Conservation (phyloP, 805 yeast species). For the Candida ipomoeae region DNA sequence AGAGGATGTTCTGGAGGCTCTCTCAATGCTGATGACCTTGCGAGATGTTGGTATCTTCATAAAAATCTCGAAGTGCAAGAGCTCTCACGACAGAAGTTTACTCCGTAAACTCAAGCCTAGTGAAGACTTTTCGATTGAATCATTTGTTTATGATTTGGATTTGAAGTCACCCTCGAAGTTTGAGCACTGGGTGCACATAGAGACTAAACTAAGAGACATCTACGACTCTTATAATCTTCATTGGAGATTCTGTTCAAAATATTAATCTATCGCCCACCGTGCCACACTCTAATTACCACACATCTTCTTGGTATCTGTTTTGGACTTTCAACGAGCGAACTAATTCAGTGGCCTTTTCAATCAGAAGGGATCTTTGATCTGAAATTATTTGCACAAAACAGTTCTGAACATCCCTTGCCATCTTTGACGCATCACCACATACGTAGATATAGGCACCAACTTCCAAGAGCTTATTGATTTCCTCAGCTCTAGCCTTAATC, state of each 20-base stretch:
- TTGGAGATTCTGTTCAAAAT: conserved; percentile 6
- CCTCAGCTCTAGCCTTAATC: conserved; percentile 49
- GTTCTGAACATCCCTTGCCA: conserved; percentile 91
- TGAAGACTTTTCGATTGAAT: conserved; percentile 20
- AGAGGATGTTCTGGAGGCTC: conserved; percentile 36
- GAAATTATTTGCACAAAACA: conserved; percentile 62
- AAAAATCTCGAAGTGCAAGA: conserved; percentile 21
- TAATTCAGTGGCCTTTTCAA: conserved; percentile 69
- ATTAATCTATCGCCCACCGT: not conserved
- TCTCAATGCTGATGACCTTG: conserved; percentile 47
- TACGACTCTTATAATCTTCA: conserved; percentile 6
- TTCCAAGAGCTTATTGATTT: conserved; percentile 50
- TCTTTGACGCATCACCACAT: conserved; percentile 93
- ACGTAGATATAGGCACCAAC: conserved; percentile 87
- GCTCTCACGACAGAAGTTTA: not conserved
- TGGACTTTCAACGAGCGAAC: conserved; percentile 75
- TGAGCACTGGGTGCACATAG: conserved; percentile 44
- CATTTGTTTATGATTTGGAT: conserved; percentile 47
- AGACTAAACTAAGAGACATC: conserved; percentile 24
- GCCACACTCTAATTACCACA: conserved; percentile 55
- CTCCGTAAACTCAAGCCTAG: not conserved
- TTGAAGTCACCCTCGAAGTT: conserved; percentile 42
- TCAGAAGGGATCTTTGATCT: conserved; percentile 56
- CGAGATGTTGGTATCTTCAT: conserved; percentile 55
- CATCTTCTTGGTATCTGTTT: conserved; percentile 95